Evolutionary conservation across 352 stramenopile genomes (phyloP), one percentile per base, ranked within the genome.

Genomic region (Globisporangium mamillatum): DNA sequence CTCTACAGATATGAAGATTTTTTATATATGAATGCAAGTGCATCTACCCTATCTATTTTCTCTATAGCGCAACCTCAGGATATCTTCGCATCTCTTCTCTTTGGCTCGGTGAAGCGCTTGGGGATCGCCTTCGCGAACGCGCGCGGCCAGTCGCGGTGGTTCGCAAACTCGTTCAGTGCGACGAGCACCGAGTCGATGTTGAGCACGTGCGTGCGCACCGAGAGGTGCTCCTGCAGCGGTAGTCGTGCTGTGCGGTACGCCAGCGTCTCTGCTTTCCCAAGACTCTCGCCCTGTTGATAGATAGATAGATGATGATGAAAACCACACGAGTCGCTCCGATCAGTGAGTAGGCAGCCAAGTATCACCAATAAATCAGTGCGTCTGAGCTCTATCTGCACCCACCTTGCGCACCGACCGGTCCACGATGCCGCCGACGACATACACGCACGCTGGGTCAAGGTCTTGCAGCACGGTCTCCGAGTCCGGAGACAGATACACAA

Each of bases 401-500:
- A 79, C 82, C 80, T 93, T 94, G 55, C 86, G 86, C 52, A 94
- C 87, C 2, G 90, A 91, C 24, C 89, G 86, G 53, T 97, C 90
- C 29, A 94, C 84, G 61, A 97, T 94, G 27, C 86, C 90, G 29
- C 88, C 88, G 48, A 97, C 71, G 48, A 96, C 78, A 69, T 97
- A 96, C 9, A 92, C 77, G 8, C 57, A 71, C 18, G 60, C 44
- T 22, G 75, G 69, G 62, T 93, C 74, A 5, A 97, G 41, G 4
- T 71, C 53, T 1, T 73, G 50, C 0, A 97, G 78, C 5, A 91
- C 74, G 24, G 91, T 79, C 0, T 81, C 67, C n/a, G 88, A 86
- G 63, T 97, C 91, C 4, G 91, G 90, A 0, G 88, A 95, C 20
- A 97, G 64, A 59, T 96, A 95, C 8, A 97, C 68, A 36, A 97